Percentiles rank a stretch among this genome's conserved stretches.
phyloP scores from a whole-genome alignment of 371 early-diverging fungal species.

The Mortierella polycephala region DNA sequence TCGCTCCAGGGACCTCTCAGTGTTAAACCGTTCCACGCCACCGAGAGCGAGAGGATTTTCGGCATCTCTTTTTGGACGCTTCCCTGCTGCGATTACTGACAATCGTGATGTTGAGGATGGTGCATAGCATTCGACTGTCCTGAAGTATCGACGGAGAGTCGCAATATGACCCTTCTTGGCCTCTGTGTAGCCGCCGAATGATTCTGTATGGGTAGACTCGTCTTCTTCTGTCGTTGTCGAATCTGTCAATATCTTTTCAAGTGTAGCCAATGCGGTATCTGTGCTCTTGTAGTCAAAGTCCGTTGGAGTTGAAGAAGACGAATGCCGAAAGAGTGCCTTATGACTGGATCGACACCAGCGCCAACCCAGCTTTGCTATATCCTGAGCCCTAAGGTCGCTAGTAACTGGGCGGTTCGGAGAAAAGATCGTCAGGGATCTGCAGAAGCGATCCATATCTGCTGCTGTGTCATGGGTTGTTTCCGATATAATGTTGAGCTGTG shows the following conservation, averaged over 20 bases:
- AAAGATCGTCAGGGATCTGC: slow-evolving; percentile 1
- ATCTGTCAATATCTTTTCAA: neutral
- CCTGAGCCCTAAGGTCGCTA: neutral
- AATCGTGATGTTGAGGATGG: no score
- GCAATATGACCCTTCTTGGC: neutral
- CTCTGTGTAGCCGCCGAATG: no score
- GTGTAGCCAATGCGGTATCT: neutral
- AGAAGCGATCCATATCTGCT: slow-evolving; percentile 13
- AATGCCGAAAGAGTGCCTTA: neutral
- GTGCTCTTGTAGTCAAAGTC: neutral
- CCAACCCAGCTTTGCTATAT: slow-evolving; percentile 8
- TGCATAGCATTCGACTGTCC: neutral
- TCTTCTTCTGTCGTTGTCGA: no score
- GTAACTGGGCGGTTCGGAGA: neutral
- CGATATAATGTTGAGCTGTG: slow-evolving; percentile 19
- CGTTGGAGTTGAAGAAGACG: neutral
- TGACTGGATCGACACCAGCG: slow-evolving; percentile 8
- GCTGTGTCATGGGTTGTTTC: slow-evolving; percentile 1
- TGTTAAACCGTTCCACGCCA: no score
- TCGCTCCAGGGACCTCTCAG: neutral
- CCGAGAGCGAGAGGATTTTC: neutral
- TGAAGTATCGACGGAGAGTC: slow-evolving; percentile 4
- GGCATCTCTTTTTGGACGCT: neutral
- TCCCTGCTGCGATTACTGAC: neutral
- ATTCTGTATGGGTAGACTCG: neutral